Evolutionary conservation across 495 filamentous ascomycete species (phyloP), one percentile per base, ranked within the genome.

Genomic region (Parathielavia appendiculata): DNA sequence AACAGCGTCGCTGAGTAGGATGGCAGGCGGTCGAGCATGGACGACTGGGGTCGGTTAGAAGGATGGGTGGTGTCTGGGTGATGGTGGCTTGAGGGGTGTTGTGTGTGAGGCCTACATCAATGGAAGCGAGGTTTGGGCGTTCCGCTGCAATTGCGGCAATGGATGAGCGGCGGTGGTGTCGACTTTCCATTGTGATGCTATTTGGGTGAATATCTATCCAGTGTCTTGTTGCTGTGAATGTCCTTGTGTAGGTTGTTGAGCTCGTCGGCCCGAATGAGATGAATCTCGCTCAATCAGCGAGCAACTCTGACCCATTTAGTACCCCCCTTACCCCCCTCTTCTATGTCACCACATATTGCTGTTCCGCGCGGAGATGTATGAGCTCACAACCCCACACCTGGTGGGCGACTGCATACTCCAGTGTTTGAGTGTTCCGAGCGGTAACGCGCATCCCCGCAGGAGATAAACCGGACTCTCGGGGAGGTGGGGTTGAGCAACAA

Each of bases 1-100:
- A 98, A 96, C 66, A 98, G 89, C 20, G 85, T 83, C 44, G 79
- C 72, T 9, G 87, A 83, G 57, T 87, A 82, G n/a, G 75, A 65
- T 13, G 91, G 88, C 41, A 95, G 85, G 60, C 73, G 64, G 61
- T 71, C 68, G 38, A 66, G 65, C 16, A 79, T 69, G 41, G 73
- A 73, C 55, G 67, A 62, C 74, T 81, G 56, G 26, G 52, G 20
- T 20, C 10, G 22, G 34, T 52, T 49, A 49, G 19, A 5, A 35
- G 8, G 32, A 32, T 9, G 17, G 17, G 20, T 17, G 10, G 40
- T 30, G 26, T n/a, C n/a, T 1, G 1, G 51, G 61, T 57, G 46
- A 41, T 46, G 22, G 22, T 41, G n/a, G 5, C 2, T 8, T 14
- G 40, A 10, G 20, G 2, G 13, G 51, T 19, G 22, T 20, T 45